phyloP scores from a whole-genome alignment of 2,329 filamentous ascomycete genomes.

The Coniochaeta prunicola region DNA sequence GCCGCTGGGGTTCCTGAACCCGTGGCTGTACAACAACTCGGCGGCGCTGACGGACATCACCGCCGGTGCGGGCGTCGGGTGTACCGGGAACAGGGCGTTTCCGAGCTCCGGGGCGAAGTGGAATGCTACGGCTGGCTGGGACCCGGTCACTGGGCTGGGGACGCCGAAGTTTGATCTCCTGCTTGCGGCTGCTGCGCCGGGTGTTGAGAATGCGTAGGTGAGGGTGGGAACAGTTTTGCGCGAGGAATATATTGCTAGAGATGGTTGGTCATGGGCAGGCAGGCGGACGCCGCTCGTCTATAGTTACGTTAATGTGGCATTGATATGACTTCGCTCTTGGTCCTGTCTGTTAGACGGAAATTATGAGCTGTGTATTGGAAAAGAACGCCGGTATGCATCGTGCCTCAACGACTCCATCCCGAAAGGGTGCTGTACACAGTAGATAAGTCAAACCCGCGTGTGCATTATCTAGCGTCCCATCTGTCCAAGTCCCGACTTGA shows the following conservation, averaged over 20 bases:
- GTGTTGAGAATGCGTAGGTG: slow-evolving; percentile 6
- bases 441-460: neutral
- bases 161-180: slow-evolving; percentile 7
- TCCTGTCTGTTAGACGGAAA: no score
- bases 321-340: neutral
- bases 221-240: neutral
- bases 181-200: slow-evolving; percentile 7
- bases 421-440: neutral
- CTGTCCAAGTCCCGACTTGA: neutral
- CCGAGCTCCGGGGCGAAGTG: slow-evolving; percentile 18
- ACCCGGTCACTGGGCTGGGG: slow-evolving; percentile 10
- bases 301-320: neutral
- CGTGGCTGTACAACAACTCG: slow-evolving; percentile 23
- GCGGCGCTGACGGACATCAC: slow-evolving; percentile 22
- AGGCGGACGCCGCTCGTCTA: no score
- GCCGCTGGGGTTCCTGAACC: slow-evolving; percentile 29
- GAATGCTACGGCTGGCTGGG: slow-evolving; percentile 23
- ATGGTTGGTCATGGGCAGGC: no score
- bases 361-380: no score
- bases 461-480: neutral
- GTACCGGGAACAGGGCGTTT: slow-evolving; percentile 14
- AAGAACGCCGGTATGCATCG: no score
- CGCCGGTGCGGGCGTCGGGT: slow-evolving; percentile 18
- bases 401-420: neutral
- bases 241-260: no score